Evolutionary conservation across 2,329 filamentous ascomycete genomes (phyloP), one percentile per base, ranked within the genome.

Genomic region (Sarocladiaceae sp.): DNA sequence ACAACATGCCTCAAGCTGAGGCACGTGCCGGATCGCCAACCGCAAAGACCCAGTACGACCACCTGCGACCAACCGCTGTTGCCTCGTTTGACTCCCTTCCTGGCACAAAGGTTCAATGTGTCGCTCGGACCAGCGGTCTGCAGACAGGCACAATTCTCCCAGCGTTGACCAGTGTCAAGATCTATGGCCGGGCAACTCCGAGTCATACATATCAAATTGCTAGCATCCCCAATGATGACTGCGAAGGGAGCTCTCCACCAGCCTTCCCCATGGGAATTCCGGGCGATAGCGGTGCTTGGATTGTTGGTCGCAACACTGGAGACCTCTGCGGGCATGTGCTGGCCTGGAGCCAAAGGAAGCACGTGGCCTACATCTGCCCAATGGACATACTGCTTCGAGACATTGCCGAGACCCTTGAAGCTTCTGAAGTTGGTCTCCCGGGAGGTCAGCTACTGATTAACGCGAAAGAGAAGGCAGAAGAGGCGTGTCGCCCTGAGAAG

Each of bases 231-330:
- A 7, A 16, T 13, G 24, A 29, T 18, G 37, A 18, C 5, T 18
- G n/a, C 10, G 37, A 10, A 3, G 18, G 15, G n/a, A 5, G 23
- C 19, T 41, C 23, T 11, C 4, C 23, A 12, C 20, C 21, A 27
- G 16, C 10, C n/a, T 41, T 16, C 0, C 67, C 74, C 0, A 69
- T 83, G 20, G 80, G 80, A 2, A 80, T 93, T 11, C 90, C 90
- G 2, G 91, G 91, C 15, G 91, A 97, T 60, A 91, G 85, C 6
- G 91, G 91, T 3, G 91, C 91, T 0, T 97, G 91, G 91, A 80
- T 97, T 3, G 81, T 96, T 13, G 86, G 91, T 53, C 83, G 86
- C 46, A 74, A 76, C 5, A 73, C 82, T n/a, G 88, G 88, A 2
- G 78, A 82, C 29, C 80, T 96, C 3, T 93, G 88, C 53, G 91